Percentiles rank a stretch among this genome's conserved stretches.
phyloP scores from a whole-genome alignment of 805 yeast genomes.

The Barnettozyma californica region DNA sequence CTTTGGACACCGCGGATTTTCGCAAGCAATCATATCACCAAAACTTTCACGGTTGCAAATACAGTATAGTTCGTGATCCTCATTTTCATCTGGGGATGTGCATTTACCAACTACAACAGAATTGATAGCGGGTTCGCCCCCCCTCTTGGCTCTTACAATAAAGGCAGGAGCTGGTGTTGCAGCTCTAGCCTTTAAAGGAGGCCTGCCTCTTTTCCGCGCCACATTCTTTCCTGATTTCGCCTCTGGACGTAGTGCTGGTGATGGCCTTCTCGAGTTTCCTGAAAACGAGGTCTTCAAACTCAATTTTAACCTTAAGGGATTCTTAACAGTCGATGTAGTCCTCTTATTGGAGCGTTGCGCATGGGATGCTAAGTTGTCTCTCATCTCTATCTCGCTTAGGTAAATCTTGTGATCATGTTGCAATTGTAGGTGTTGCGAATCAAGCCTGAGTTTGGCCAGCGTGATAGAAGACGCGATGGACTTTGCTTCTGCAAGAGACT shows the following conservation, averaged over 20 bases:
- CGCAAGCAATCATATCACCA: conserved; percentile 93
- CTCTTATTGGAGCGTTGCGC: conserved; percentile 18
- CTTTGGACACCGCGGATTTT: conserved; percentile 60
- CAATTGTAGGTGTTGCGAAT: conserved; percentile 21
- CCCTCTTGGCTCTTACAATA: background rate
- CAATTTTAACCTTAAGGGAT: conserved; percentile 11
- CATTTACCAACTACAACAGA: conserved; percentile 3
- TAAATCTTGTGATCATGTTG: conserved; percentile 23
- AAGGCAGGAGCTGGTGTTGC: background rate
- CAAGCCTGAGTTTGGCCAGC: conserved; percentile 20
- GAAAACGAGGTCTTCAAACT: background rate
- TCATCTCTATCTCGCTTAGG: conserved; percentile 21
- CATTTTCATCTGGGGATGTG: conserved; percentile 8
- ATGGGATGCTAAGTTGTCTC: conserved; percentile 12
- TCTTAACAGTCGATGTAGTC: conserved; percentile 10
- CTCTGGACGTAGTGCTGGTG: background rate
- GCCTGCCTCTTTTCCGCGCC: background rate
- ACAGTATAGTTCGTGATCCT: conserved; percentile 35
- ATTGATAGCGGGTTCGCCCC: background rate
- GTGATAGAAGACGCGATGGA: conserved; percentile 21
- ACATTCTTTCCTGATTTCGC: background rate
- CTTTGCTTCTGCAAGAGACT: conserved; percentile 28
- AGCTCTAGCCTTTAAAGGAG: background rate
- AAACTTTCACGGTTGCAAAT: conserved; percentile 39
- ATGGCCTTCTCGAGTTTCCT: background rate